Base-by-base conservation (phyloP, 805 yeast genomes). In the Cyberlindnera euphorbiiphila region DNA sequence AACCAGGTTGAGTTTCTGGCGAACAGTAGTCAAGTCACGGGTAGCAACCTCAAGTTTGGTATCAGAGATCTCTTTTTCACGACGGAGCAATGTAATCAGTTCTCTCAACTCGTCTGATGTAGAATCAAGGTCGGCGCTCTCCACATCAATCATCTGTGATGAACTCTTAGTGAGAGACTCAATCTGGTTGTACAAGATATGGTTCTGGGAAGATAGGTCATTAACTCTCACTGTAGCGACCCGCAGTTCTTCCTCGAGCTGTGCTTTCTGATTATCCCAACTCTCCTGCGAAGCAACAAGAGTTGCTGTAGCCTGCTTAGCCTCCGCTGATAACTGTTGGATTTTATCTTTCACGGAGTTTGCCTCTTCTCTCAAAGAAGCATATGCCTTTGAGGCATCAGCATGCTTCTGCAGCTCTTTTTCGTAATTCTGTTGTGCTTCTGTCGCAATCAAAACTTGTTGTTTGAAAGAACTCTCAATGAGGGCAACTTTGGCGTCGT, bases 31-130 rank as follows among this genome's bases (percentile, higher is more conserved):
- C 39, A 71, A 69, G 48, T 84, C 93, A 41, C 77, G 74, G 9
- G 61, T 55, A 4, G 72, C 59, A 25, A 66, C 62, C 31, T 73
- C 75, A 21, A 77, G 62, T 49, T 79, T 83, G 8, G 78, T 71
- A 32, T 77, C 81, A 1, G 79, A 68, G 5, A 80, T 66, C 45
- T 87, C 95, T 51, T 81, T 83, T 47, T 85, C 94, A 43, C 81
- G 76, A 31, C 89, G 79, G 40, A 87, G 63, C 50, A 72, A 79
- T 2, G 69, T 55, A 24, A 87, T 62, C 19, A 86, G 69, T 45
- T 80, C 79, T 27, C 69, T 66, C 46, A 71, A 52, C 34, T 66
- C 71, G 32, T 52, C 51, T 18, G 36, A 31, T 9, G 49, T 31
- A 27, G 51, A 58, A 14, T 45, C 45, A 28, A 25, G 23, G 13